Conservation (phyloP, 2,329 filamentous ascomycete species). For the Rhynchosporium agropyri region DNA sequence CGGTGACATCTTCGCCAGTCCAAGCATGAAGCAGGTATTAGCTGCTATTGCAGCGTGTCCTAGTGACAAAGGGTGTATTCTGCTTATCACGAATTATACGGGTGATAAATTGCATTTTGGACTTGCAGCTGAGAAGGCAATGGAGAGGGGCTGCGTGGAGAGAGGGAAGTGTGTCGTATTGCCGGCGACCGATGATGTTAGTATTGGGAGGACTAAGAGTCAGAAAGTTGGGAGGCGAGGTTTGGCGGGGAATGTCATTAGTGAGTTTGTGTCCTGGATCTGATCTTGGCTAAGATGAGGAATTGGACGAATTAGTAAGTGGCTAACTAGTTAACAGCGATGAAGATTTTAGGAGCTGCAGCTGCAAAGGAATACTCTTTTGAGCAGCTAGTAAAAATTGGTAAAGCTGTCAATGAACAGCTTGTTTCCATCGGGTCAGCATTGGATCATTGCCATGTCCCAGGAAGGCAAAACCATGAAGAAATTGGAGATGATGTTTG, state of each 20-base stretch:
- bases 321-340: constrained; percentile 35
- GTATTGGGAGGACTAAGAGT: constrained; percentile 58
- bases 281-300: neutral
- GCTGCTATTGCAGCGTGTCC: constrained; percentile 58
- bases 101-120: constrained; percentile 50
- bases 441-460: constrained; percentile 56
- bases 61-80: constrained; percentile 57
- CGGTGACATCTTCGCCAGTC: constrained; percentile 66
- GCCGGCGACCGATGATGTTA: constrained; percentile 67
- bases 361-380: constrained; percentile 34
- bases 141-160: constrained; percentile 52
- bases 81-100: constrained; percentile 62
- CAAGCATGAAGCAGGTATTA: constrained; percentile 64
- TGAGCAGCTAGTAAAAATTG: constrained; percentile 36
- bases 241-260: constrained; percentile 61
- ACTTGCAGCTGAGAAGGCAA: constrained; percentile 44
- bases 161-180: constrained; percentile 49
- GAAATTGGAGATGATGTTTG: constrained; percentile 52
- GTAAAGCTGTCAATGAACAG: constrained; percentile 37
- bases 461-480: constrained; percentile 53
- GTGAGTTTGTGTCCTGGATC: constrained; percentile 31
- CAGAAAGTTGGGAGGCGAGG: constrained; percentile 61
- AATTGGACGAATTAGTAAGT: neutral
- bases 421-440: constrained; percentile 54
- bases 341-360: constrained; percentile 44